Evolutionary conservation across 169 alveolate genomes (phyloP), one percentile per base, ranked within the genome.

Genomic region (Cryptosporidium sp.): DNA sequence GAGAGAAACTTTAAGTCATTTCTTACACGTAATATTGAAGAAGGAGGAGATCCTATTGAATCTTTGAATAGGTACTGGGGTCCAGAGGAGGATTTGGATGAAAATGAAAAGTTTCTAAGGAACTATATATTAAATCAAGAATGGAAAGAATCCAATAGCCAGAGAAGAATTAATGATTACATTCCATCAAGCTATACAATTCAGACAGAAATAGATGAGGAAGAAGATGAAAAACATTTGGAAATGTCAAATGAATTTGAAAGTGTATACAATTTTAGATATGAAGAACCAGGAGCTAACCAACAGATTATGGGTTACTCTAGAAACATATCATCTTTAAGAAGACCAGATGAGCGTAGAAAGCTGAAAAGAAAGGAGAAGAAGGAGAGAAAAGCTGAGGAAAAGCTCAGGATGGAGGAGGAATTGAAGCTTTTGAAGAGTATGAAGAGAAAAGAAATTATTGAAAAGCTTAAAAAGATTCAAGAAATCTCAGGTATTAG

Each of bases 211-310:
- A 91, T 93, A 31, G 96, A 95, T 50, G 97, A 95, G 85, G 97
- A 94, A 75, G 97, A 94, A 50, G 96, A 94, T 45, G 96, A 94
- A 62, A 69, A 94, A 62, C 95, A 94, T 12, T 62, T 92, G 73
- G 97, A 96, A 48, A 86, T 94, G 86, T 69, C 92, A 1, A 96
- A 96, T 39, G 94, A 75, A 16, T 96, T 93, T 84, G 98, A 96
- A 91, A 89, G 94, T 80, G 84, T 91, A 35, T 93, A 94, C 93
- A 96, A 96, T 85, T 95, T 95, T 92, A 93, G 97, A 91, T 94
- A 70, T 58, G 96, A 93, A 85, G 95, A 93, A 14, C 94, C 91
- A 35, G 43, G 91, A 59, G 86, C 93, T 2, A 93, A 94, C 4
- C 91, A 48, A 26, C 84, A 69, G n/a, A 92, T 92, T 7, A 68